These are phyloP conservation scores for Saccharomyces pastorianus DNA, from an alignment of 1,139 yeast species.

Conservation along the genomic window DNA sequence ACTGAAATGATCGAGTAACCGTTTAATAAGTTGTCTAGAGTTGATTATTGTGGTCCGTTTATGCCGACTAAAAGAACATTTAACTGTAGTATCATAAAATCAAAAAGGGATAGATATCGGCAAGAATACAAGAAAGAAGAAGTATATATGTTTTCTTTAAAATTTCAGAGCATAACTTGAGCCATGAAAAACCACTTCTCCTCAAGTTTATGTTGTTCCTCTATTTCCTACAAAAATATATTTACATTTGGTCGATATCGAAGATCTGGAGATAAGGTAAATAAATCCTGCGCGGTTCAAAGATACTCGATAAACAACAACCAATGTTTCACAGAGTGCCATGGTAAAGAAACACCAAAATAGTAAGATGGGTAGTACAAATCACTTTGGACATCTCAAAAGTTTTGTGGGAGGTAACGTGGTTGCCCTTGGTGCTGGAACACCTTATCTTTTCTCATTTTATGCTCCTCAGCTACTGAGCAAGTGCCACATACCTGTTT, in stretches of 20 bases:
- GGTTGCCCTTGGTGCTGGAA: slow-evolving; percentile 51
- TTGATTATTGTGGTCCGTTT: background rate
- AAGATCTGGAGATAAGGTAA: background rate
- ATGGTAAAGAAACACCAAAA: background rate
- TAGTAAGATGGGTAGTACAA: background rate
- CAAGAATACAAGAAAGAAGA: background rate
- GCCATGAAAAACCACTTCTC: background rate
- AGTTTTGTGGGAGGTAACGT: slow-evolving; percentile 15
- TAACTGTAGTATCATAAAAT: background rate
- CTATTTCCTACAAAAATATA: background rate
- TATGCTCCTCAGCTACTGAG: slow-evolving; percentile 63
- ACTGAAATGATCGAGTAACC: background rate
- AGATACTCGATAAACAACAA: background rate
- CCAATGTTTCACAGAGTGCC: background rate
- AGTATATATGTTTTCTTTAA: background rate
- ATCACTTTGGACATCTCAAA: background rate
- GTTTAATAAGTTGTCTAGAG: background rate
- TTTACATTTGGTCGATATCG: background rate
- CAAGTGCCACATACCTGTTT: slow-evolving; percentile 48
- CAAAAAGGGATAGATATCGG: background rate
- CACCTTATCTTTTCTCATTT: slow-evolving; percentile 64
- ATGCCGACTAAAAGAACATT: background rate
- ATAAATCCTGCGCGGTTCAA: background rate
- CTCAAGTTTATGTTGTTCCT: background rate
- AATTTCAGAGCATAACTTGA: background rate